phyloP scores from a whole-genome alignment of 225 moss, liverwort and hornwort genomes.

The Physcomitrium patens region DNA sequence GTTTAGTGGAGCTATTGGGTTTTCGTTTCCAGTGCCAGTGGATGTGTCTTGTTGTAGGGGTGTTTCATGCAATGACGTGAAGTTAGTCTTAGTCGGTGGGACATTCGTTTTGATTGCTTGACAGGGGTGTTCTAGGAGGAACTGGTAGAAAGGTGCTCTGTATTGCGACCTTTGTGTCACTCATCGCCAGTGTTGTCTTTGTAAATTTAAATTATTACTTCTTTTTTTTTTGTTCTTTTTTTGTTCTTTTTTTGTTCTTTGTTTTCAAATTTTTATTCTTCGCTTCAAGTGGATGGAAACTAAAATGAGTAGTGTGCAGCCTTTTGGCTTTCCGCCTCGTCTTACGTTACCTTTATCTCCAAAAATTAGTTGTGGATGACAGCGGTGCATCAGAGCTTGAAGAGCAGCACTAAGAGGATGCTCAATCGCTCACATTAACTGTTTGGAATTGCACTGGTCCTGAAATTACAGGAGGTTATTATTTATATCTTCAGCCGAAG shows the following conservation, averaged over 20 bases:
- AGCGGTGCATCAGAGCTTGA: constrained; percentile 21
- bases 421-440: neutral
- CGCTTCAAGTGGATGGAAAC: constrained; percentile 9
- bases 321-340: constrained; percentile 11
- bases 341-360: neutral
- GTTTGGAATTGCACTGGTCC: constrained; percentile 20
- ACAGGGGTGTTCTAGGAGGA: neutral
- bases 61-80: neutral
- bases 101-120: neutral
- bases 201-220: too few relatives aligned
- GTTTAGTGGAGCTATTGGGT: neutral
- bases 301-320: constrained; percentile 25
- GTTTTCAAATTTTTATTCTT: neutral
- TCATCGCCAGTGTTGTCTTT: constrained; percentile 3
- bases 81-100: neutral
- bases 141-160: neutral
- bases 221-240: too few relatives aligned
- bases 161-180: neutral
- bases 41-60: neutral
- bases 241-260: too few relatives aligned
- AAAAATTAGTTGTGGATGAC: constrained; percentile 20
- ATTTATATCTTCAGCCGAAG: constrained; percentile 13
- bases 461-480: constrained; percentile 24
- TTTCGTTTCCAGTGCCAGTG: constrained; percentile 1
- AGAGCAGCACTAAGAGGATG: neutral